These are phyloP conservation scores for Claviceps africana DNA, from an alignment of 2,329 filamentous ascomycete genomes.

Conservation along the genomic window DNA sequence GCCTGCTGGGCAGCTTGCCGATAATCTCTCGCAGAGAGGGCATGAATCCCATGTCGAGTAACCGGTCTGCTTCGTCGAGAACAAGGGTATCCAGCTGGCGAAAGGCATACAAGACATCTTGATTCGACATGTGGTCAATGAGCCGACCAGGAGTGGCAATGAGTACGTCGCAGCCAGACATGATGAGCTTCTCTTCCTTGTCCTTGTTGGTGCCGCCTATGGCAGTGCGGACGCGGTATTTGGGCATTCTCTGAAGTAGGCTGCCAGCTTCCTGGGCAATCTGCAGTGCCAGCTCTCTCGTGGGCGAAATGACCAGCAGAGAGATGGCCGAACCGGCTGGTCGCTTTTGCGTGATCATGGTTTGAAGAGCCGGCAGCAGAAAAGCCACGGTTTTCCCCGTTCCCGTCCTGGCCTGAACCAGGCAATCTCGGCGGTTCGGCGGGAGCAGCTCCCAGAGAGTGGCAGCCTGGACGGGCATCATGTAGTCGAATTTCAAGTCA, in stretches of 20 bases:
- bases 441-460: conserved; percentile 34
- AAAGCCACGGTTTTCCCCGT: conserved; percentile 82
- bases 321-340: conserved; percentile 30
- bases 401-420: conserved; percentile 77
- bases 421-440: conserved; percentile 32
- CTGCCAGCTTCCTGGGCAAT: conserved; percentile 58
- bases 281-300: conserved; percentile 56
- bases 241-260: conserved; percentile 56
- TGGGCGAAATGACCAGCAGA: conserved; percentile 54
- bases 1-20: conserved; percentile 49
- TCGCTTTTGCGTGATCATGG: conserved; percentile 40
- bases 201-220: conserved; percentile 70
- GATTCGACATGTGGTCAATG: conserved; percentile 64
- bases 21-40: conserved; percentile 66
- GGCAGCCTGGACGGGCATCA: conserved; percentile 42
- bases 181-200: conserved; percentile 54
- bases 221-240: conserved; percentile 62
- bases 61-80: conserved; percentile 69
- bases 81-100: conserved; percentile 61
- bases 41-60: conserved; percentile 79
- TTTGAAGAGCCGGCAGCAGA: conserved; percentile 69
- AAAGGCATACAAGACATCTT: conserved; percentile 53
- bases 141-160: conserved; percentile 71
- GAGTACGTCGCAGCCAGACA: conserved; percentile 62
- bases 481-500: conserved; percentile 35